Evolutionary conservation across 2,329 filamentous ascomycete species (phyloP).

Genomic region (Anthostomella pinea): DNA sequence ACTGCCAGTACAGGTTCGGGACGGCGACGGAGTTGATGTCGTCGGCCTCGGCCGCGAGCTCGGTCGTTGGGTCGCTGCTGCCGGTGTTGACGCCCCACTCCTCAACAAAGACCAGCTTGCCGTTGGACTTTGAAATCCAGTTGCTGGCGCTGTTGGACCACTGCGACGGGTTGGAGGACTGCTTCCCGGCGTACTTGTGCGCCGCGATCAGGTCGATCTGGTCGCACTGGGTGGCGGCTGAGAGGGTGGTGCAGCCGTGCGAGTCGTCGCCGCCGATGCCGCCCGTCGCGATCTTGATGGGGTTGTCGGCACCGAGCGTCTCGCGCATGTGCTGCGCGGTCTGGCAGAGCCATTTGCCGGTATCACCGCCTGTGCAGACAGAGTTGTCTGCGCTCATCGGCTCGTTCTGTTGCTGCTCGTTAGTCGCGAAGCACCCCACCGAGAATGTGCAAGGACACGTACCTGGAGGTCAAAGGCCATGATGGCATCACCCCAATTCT

Average conservation of each 20-base stretch:
- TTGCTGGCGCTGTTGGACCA: slow-evolving; percentile 22
- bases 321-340: slow-evolving; percentile 26
- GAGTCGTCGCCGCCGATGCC: slow-evolving; percentile 32
- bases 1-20: slow-evolving; percentile 34
- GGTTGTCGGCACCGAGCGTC: slow-evolving; percentile 25
- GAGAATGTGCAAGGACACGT: background rate
- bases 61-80: slow-evolving; percentile 33
- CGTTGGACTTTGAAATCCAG: slow-evolving; percentile 24
- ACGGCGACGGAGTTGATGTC: slow-evolving; percentile 30
- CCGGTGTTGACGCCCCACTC: slow-evolving; percentile 44
- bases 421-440: background rate
- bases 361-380: slow-evolving; percentile 22
- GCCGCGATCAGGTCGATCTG: slow-evolving; percentile 29
- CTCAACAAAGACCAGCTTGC: slow-evolving; percentile 32
- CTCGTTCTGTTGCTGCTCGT: slow-evolving; percentile 25
- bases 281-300: slow-evolving; percentile 31
- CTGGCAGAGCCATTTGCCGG: slow-evolving; percentile 30
- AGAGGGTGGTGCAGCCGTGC: slow-evolving; percentile 28
- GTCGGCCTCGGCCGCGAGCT: slow-evolving; percentile 25
- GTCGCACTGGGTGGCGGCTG: slow-evolving; percentile 25
- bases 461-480: slow-evolving; percentile 33
- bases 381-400: slow-evolving; percentile 26
- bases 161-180: slow-evolving; percentile 17
- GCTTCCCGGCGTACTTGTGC: slow-evolving; percentile 26
- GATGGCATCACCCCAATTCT: slow-evolving; percentile 31